phyloP scores from a whole-genome alignment of 139 green algal species.

The Nannochloris sp. region DNA sequence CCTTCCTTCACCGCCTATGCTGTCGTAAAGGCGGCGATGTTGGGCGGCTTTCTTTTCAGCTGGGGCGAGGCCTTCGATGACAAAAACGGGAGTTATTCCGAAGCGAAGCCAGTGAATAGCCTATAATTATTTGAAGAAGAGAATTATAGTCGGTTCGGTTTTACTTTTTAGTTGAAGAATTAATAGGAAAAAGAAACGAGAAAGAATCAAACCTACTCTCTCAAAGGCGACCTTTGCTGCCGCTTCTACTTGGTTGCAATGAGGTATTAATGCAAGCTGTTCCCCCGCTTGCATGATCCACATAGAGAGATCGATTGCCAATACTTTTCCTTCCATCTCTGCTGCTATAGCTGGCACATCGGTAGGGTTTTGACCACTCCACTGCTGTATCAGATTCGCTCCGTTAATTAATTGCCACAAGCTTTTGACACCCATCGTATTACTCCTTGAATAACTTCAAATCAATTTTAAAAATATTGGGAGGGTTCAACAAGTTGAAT shows the following conservation, averaged over 20 bases:
- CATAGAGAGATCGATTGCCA: slow-evolving; percentile 46
- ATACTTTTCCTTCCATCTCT: slow-evolving; percentile 25
- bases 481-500: too few species aligned
- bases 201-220: slow-evolving; percentile 15
- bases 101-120: slow-evolving; percentile 57
- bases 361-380: neutral
- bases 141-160: neutral
- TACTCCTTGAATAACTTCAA: too few species aligned
- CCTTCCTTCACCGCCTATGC: slow-evolving; percentile 4
- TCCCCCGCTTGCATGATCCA: slow-evolving; percentile 49
- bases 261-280: slow-evolving; percentile 29
- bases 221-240: slow-evolving; percentile 49
- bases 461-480: too few species aligned
- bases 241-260: slow-evolving; percentile 24
- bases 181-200: neutral
- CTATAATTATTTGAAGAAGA: too few species aligned
- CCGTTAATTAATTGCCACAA: slow-evolving; percentile 19
- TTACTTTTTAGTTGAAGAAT: neutral
- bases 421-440: slow-evolving; percentile 24
- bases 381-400: slow-evolving; percentile 5
- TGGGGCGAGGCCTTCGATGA: slow-evolving; percentile 51
- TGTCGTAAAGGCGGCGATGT: slow-evolving; percentile 21
- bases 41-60: slow-evolving; percentile 46
- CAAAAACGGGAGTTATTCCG: slow-evolving; percentile 51
- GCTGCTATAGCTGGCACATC: slow-evolving; percentile 15